Evolutionary conservation across 306 rosid species (phyloP).

Genomic region (Malus fusca): DNA sequence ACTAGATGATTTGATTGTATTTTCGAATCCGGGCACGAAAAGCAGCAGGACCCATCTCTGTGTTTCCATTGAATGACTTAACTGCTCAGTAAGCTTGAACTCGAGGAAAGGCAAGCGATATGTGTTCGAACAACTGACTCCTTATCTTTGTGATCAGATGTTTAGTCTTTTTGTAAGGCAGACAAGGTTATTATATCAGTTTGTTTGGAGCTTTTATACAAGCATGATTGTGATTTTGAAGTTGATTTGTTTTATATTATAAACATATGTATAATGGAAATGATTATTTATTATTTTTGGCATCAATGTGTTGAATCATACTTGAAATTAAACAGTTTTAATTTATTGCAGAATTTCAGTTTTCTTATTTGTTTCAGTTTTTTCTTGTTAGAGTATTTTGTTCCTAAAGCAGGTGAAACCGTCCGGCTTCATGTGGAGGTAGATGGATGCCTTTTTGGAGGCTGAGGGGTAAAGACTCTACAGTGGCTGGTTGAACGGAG

Average conservation of each 20-base stretch:
- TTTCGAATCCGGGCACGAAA: background rate
- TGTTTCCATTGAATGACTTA: background rate
- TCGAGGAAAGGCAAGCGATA: background rate
- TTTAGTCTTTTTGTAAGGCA: background rate
- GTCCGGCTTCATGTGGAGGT: slow-evolving; percentile 13
- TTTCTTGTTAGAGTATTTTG: slow-evolving; percentile 5
- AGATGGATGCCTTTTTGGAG: slow-evolving; percentile 22
- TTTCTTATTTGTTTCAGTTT: background rate
- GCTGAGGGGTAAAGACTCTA: slow-evolving; percentile 24
- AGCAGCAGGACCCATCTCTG: background rate
- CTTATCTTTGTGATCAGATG: background rate
- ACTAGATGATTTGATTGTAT: background rate
- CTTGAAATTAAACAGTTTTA: background rate
- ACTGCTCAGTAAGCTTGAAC: background rate
- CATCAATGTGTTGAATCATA: background rate
- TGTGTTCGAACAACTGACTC: background rate
- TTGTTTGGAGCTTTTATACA: background rate
- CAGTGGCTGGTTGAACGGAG: slow-evolving; percentile 5
- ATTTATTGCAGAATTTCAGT: background rate
- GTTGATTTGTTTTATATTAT: background rate
- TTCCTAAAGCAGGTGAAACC: slow-evolving; percentile 1
- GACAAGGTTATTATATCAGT: background rate
- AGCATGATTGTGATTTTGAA: background rate
- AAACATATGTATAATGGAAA: background rate
- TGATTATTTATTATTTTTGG: background rate